Evolutionary conservation across 2,329 filamentous ascomycete genomes (phyloP).

Genomic region (Colletotrichum australisinense): DNA sequence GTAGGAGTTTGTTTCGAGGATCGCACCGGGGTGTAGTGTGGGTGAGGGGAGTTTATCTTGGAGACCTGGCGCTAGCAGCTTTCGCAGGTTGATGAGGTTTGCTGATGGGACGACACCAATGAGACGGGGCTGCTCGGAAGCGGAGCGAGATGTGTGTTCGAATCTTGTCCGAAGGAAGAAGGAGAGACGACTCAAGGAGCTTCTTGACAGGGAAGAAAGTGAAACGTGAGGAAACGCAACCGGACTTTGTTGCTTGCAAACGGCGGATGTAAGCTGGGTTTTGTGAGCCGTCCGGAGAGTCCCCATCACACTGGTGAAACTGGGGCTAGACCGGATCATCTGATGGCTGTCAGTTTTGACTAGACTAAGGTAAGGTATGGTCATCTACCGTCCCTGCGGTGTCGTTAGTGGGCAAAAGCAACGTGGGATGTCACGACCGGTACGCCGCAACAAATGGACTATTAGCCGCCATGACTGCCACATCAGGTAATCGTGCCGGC

Average conservation of each 20-base stretch:
- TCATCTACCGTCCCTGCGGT: constrained; percentile 32
- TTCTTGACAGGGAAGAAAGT: constrained; percentile 29
- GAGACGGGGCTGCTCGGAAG: background rate
- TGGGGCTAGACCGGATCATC: constrained; percentile 34
- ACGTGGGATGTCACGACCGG: constrained; percentile 29
- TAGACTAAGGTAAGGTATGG: constrained; percentile 26
- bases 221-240: constrained; percentile 23
- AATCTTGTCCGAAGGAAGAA: background rate
- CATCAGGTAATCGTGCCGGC: constrained; percentile 27
- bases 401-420: constrained; percentile 33
- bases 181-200: background rate
- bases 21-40: constrained; percentile 17
- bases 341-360: constrained; percentile 31
- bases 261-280: constrained; percentile 31
- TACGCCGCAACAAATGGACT: constrained; percentile 30
- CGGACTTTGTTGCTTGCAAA: constrained; percentile 15
- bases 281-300: constrained; percentile 32
- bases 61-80: constrained; percentile 17
- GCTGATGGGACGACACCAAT: constrained; percentile 13
- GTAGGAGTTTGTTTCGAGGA: constrained; percentile 25
- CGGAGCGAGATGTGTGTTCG: constrained; percentile 9
- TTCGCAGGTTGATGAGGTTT: constrained; percentile 22
- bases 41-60: constrained; percentile 5
- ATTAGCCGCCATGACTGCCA: constrained; percentile 34
- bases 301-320: constrained; percentile 33